Evolutionary conservation across 345 rosid species (phyloP).

Genomic region (Psidium guajava): DNA sequence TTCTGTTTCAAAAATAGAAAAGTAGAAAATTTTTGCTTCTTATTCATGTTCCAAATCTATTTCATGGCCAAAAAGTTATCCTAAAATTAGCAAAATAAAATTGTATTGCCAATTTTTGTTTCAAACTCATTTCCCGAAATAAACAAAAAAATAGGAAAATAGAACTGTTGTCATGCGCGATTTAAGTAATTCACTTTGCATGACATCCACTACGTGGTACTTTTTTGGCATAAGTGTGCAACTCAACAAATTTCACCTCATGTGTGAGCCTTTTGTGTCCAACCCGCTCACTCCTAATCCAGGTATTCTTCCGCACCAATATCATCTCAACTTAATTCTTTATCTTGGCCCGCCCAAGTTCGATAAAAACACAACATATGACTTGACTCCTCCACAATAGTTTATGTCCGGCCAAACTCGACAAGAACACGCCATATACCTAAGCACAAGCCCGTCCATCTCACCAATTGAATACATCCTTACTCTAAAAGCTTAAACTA

Average conservation of each 20-base stretch:
- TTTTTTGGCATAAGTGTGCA: neutral
- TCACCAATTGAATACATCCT: neutral
- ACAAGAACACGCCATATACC: neutral
- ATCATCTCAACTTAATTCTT: neutral
- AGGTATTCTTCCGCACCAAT: neutral
- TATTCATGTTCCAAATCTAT: no score
- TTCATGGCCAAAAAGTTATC: no score
- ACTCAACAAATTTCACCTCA: no score
- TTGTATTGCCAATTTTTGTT: no score
- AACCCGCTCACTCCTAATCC: neutral
- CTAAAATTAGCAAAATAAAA: no score
- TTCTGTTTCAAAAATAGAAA: no score
- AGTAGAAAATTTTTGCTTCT: no score
- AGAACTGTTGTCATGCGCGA: no score
- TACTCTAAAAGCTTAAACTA: neutral
- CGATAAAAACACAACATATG: neutral
- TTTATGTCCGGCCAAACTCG: neutral
- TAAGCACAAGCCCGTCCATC: neutral
- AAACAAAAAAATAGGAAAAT: no score
- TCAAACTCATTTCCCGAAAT: no score
- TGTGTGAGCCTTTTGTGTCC: no score
- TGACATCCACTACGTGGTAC: neutral
- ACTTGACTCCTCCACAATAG: neutral
- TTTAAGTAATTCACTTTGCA: neutral
- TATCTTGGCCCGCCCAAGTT: neutral